Evolutionary conservation across 345 rosid species (phyloP).

Genomic region (Heritiera littoralis): DNA sequence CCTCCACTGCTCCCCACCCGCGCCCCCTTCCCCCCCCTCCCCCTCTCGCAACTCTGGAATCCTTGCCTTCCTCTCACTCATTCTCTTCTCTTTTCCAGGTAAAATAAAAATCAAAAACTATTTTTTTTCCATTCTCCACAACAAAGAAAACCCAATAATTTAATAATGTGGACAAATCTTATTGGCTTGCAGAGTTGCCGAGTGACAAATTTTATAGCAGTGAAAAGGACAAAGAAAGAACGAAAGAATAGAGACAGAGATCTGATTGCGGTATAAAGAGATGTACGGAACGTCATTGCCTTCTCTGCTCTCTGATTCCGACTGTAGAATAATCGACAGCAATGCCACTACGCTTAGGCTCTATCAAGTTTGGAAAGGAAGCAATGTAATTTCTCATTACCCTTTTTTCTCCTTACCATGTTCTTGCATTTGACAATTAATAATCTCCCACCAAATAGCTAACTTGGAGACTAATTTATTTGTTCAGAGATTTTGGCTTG

Average conservation of each 20-base stretch:
- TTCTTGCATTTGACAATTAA: background rate
- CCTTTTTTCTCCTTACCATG: background rate
- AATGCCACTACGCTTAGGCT: constrained; percentile 35
- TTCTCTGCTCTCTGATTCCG: constrained; percentile 43
- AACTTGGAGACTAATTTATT: background rate
- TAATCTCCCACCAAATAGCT: background rate
- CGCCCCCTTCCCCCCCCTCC: too few relatives aligned
- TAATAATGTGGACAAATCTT: background rate
- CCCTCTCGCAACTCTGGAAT: background rate
- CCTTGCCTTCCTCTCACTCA: background rate
- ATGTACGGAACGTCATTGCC: constrained; percentile 36
- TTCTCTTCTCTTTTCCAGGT: constrained; percentile 7
- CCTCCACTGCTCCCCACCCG: too few relatives aligned
- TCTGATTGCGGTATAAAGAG: constrained; percentile 11
- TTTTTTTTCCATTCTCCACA: background rate
- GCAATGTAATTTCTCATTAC: constrained; percentile 40
- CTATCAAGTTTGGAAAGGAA: constrained; percentile 75
- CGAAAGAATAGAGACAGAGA: background rate
- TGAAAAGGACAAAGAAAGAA: background rate
- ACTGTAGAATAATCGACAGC: constrained; percentile 35
- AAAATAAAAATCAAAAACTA: background rate
- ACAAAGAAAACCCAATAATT: background rate
- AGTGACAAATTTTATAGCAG: background rate
- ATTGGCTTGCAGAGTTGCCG: constrained; percentile 9
- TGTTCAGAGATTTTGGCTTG: constrained; percentile 68